phyloP scores from a whole-genome alignment of 305 asterid species.

The Fraxinus dipetala region DNA sequence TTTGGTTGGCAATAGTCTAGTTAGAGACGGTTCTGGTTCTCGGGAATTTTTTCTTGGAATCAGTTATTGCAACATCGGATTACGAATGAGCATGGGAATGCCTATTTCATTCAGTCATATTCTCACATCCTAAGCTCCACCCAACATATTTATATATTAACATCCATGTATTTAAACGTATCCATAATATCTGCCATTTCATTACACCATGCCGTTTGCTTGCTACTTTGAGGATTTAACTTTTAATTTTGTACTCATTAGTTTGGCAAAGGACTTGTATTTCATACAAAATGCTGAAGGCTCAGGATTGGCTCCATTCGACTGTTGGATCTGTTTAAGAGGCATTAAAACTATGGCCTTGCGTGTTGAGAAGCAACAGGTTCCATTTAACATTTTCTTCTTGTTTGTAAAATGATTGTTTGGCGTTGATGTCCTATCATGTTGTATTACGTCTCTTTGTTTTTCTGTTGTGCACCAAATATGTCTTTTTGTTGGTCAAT shows the following conservation, averaged over 20 bases:
- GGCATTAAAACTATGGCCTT: slow-evolving; percentile 87
- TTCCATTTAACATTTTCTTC: slow-evolving; percentile 10
- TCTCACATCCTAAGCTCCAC: neutral
- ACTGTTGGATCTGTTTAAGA: slow-evolving; percentile 95
- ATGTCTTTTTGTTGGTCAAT: neutral
- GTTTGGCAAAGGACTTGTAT: slow-evolving; percentile 69
- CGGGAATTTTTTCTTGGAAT: neutral
- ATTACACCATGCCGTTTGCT: neutral
- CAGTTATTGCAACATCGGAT: neutral
- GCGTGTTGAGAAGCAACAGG: slow-evolving; percentile 93
- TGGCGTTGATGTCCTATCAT: neutral
- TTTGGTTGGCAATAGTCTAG: neutral
- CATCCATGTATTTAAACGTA: neutral
- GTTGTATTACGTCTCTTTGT: neutral
- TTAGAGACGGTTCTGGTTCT: neutral
- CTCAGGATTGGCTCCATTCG: slow-evolving; percentile 87
- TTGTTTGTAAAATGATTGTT: neutral
- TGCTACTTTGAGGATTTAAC: slow-evolving; percentile 1
- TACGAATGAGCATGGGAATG: neutral
- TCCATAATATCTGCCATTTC: neutral
- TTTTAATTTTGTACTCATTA: slow-evolving; percentile 28
- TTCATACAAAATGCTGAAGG: slow-evolving; percentile 95
- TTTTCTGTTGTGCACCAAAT: neutral
- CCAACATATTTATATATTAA: neutral
- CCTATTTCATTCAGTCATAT: neutral